Evolutionary conservation across 306 rosid genomes (phyloP), one percentile per base, ranked within the genome.

Genomic region (Vigna unguiculata): DNA sequence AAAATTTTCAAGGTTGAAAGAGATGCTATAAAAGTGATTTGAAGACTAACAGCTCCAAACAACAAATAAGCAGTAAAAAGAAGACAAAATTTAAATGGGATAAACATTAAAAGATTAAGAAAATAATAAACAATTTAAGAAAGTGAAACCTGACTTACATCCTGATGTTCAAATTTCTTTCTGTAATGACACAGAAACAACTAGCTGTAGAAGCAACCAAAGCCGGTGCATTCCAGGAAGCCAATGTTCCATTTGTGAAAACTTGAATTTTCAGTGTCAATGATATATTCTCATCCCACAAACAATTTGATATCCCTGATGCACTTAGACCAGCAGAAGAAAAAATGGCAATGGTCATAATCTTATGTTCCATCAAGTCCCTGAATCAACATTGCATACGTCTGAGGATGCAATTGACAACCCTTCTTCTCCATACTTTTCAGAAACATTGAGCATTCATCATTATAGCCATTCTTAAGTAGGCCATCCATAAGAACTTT

Each of bases 401-500:
- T 91, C 79, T 78, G 85, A 28, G 87, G 86, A 80, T 89, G 92
- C 80, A 89, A 71, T 71, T 49, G 85, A 84, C 82, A 89, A 46
- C 92, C 94, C 83, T 73, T 85, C 66, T 75, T 83, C 83, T 89
- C 90, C 83, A 86, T 89, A 63, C 86, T 64, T 36, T 75, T 75
- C 22, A 89, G 58, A 58, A 89, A 79, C 72, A 85, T 81, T 22
- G 89, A 87, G 89, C 90, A 91, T 78, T 76, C 84, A 73, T 70
- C 85, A 60, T 64, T 69, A 68, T 80, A 88, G 46, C 94, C 92
- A 58, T 77, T 85, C 57, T 81, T 78, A 65, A 89, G 86, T 69
- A 91, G 81, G 75, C 97, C 94, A 77, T 89, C 91, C 8, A 89
- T 83, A 22, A 91, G 92, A 83, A 91, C 69, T 82, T 85, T 88